Conservation (phyloP, 768 basidiomycete species). For the Termitomyces heimii region DNA sequence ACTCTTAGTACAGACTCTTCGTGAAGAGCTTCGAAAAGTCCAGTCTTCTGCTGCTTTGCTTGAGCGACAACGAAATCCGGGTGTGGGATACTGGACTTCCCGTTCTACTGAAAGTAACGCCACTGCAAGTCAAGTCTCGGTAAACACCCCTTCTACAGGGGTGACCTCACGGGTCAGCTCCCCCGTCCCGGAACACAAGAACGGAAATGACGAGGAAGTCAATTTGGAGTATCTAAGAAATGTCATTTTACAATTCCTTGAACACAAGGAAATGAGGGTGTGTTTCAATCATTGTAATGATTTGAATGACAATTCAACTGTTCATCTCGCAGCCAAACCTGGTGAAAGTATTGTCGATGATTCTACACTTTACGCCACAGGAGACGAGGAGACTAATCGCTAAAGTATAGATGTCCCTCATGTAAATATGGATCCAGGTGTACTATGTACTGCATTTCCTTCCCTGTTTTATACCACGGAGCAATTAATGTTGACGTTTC, state of each 20-base stretch:
- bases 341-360: conserved; percentile 85
- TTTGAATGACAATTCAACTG: not conserved
- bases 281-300: conserved; percentile 22
- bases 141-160: conserved; percentile 24
- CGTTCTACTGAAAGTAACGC: conserved; percentile 34
- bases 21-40: conserved; percentile 93
- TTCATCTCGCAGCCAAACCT: conserved; percentile 29
- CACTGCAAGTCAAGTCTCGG: conserved; percentile 32
- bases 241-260: conserved; percentile 94
- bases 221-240: conserved; percentile 96
- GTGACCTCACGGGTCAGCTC: conserved; percentile 23
- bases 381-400: conserved; percentile 86
- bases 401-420: conserved; percentile 50
- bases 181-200: conserved; percentile 25
- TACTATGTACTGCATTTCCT: not conserved
- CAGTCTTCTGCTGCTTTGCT: conserved; percentile 88
- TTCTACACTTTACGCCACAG: conserved; percentile 91
- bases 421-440: not conserved
- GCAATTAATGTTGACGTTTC: not conserved
- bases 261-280: conserved; percentile 98
- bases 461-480: not conserved
- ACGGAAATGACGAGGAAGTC: conserved; percentile 78
- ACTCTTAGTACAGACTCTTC: conserved; percentile 53
- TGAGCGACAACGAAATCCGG: conserved; percentile 88
- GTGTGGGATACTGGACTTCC: conserved; percentile 87